Evolutionary conservation across 75 land plant species (phyloP).

Genomic region (Ceratopteris richardii): DNA sequence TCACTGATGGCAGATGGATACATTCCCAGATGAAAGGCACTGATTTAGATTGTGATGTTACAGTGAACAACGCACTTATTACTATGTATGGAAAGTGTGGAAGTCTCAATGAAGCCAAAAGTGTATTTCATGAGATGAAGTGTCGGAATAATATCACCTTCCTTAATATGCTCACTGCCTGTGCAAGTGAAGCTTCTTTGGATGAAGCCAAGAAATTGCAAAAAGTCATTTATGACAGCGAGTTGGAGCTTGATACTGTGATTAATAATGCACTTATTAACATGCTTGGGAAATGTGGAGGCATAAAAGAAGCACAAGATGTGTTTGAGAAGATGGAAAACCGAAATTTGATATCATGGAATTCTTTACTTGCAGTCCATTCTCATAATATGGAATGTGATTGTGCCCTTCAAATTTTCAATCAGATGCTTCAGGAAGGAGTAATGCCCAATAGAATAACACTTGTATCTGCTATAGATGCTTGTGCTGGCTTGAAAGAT

Average conservation of each 20-base stretch:
- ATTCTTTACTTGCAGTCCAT: constrained; percentile 63
- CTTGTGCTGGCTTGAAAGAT: constrained; percentile 22
- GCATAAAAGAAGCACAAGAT: not conserved
- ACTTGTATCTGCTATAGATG: constrained; percentile 7
- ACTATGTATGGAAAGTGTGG: constrained; percentile 54
- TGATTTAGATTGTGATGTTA: constrained; percentile 39
- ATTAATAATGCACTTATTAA: constrained; percentile 6
- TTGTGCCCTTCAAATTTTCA: constrained; percentile 44
- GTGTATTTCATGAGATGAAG: constrained; percentile 45
- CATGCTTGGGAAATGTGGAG: constrained; percentile 3
- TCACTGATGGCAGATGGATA: constrained; percentile 42
- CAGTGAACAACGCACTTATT: constrained; percentile 60
- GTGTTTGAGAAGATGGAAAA: not conserved
- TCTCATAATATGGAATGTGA: constrained; percentile 47
- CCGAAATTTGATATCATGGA: constrained; percentile 40
- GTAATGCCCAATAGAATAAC: constrained; percentile 14
- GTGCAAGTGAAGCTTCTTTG: constrained; percentile 2
- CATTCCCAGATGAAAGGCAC: constrained; percentile 36
- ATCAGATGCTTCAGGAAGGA: constrained; percentile 35
- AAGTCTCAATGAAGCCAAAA: constrained; percentile 52
- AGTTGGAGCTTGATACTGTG: not conserved
- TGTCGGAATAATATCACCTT: constrained; percentile 54
- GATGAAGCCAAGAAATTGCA: constrained; percentile 1
- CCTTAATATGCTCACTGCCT: constrained; percentile 55
- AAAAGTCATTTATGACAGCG: not conserved